Conservation (phyloP, 768 basidiomycete genomes). For the Naganishia vishniacii region DNA sequence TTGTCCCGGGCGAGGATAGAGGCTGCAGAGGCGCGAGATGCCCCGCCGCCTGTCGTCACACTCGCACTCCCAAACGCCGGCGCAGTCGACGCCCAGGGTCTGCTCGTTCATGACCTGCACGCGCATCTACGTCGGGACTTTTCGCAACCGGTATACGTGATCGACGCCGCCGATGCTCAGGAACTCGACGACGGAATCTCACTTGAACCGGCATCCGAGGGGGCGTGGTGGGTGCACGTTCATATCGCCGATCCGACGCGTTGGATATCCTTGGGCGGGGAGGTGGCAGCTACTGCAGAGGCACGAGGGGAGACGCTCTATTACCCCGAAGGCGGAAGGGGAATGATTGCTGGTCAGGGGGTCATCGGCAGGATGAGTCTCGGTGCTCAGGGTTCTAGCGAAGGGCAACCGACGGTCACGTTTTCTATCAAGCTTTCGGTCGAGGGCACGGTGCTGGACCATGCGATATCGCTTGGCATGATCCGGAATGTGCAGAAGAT, state of each 20-base stretch:
- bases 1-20: neutral
- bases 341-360: slow-evolving; percentile 61
- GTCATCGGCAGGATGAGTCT: slow-evolving; percentile 53
- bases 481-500: slow-evolving; percentile 63
- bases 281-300: slow-evolving; percentile 59
- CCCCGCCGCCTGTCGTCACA: neutral
- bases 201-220: slow-evolving; percentile 62
- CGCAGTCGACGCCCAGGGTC: too few relatives aligned
- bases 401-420: slow-evolving; percentile 54
- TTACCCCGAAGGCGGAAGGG: slow-evolving; percentile 59
- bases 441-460: slow-evolving; percentile 61
- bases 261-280: slow-evolving; percentile 65
- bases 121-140: slow-evolving; percentile 72
- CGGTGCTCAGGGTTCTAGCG: slow-evolving; percentile 45
- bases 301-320: slow-evolving; percentile 59
- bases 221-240: slow-evolving; percentile 71
- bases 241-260: slow-evolving; percentile 91
- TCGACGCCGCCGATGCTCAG: slow-evolving; percentile 71
- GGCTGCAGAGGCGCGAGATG: neutral
- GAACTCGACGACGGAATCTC: slow-evolving; percentile 95
- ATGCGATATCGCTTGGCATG: slow-evolving; percentile 64
- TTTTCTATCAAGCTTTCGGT: slow-evolving; percentile 69
- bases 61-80: too few relatives aligned
- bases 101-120: neutral
- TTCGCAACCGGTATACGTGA: slow-evolving; percentile 69